Percentiles rank a stretch among this genome's conserved stretches.
Evolutionary conservation across 345 rosid species (phyloP).

Genomic region (Lagerstroemia speciosa): DNA sequence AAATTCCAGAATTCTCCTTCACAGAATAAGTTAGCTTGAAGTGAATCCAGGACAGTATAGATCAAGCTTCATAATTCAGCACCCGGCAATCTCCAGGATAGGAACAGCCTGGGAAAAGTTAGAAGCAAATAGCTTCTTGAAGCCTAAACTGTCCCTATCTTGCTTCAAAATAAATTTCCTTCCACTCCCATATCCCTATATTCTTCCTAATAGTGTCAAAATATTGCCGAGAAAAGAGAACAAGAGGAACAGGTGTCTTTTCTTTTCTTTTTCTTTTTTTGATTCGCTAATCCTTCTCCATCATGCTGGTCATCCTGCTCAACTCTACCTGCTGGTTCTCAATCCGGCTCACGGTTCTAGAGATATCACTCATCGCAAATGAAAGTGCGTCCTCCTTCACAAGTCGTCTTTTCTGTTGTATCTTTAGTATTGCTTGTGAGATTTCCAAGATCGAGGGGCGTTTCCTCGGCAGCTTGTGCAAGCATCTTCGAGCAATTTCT

Average conservation of each 20-base stretch:
- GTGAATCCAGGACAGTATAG: neutral
- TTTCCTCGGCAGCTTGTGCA: constrained; percentile 62
- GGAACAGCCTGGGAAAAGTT: too few relatives aligned
- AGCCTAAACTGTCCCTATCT: neutral
- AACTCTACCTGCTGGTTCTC: constrained; percentile 66
- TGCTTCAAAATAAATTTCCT: neutral
- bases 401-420: constrained; percentile 38
- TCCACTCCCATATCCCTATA: neutral
- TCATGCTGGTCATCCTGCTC: constrained; percentile 36
- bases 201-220: neutral
- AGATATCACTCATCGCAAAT: constrained; percentile 28
- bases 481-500: constrained; percentile 54
- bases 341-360: constrained; percentile 59
- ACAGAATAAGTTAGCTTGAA: neutral
- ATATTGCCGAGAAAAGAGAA: neutral
- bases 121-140: neutral
- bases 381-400: constrained; percentile 32
- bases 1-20: too few relatives aligned
- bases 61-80: neutral
- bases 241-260: neutral
- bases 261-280: neutral
- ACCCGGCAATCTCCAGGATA: too few relatives aligned
- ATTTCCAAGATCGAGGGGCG: constrained; percentile 79
- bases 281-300: constrained; percentile 16
- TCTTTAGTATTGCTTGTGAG: constrained; percentile 63